A percentile compares a stretch with the other conserved stretches of the same genome.
Conservation (phyloP, 345 rosid genomes). For the Trapa incisa region DNA sequence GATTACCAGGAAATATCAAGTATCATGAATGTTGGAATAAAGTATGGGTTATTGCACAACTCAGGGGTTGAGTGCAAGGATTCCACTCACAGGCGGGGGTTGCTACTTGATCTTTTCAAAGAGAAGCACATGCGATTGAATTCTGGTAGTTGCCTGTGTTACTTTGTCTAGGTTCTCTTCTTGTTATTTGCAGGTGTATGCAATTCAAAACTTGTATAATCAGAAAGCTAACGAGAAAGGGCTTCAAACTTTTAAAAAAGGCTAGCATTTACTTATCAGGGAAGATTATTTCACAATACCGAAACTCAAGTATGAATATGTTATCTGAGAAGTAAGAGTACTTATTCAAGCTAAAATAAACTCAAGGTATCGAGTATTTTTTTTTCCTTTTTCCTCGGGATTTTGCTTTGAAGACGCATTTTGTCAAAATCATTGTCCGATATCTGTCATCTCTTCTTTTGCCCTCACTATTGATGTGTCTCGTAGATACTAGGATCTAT, state of each 20-base stretch:
- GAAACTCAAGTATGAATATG: too few relatives aligned
- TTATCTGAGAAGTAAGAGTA: too few relatives aligned
- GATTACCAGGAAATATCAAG: conserved; percentile 74
- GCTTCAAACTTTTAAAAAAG: not conserved
- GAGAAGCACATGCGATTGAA: conserved; percentile 48
- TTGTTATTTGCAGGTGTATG: not conserved
- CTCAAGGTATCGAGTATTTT: too few relatives aligned
- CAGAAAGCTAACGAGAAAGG: not conserved
- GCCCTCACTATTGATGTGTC: not conserved
- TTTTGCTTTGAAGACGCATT: not conserved
- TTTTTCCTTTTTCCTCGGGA: too few relatives aligned
- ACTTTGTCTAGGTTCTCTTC: not conserved
- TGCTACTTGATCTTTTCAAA: conserved; percentile 48
- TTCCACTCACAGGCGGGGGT: conserved; percentile 62
- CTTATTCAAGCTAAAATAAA: too few relatives aligned
- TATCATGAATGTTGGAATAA: conserved; percentile 90
- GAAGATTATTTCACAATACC: not conserved
- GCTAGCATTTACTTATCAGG: not conserved
- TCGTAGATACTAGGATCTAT: not conserved
- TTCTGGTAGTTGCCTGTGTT: conserved; percentile 38
- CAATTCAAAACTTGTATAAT: not conserved
- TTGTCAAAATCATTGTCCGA: not conserved
- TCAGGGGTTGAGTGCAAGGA: conserved; percentile 68
- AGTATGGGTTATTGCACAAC: conserved; percentile 67
- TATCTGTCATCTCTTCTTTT: not conserved